These are phyloP conservation scores for Podila epicladia DNA, from an alignment of 192 early-diverging fungal species.

Conservation along the genomic window DNA sequence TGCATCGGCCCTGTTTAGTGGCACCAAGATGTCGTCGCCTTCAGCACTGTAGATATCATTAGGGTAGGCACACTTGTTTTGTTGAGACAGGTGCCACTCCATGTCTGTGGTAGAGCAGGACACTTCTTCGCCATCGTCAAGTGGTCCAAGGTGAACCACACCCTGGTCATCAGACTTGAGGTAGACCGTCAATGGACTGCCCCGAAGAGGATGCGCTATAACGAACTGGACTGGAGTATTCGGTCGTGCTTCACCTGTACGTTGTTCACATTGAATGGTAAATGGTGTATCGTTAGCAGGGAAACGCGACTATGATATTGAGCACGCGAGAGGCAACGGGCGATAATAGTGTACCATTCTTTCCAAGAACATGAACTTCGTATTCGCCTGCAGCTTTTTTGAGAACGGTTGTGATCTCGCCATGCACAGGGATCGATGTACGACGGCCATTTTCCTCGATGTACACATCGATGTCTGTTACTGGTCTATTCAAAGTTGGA, in stretches of 20 bases:
- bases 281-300: too few species aligned
- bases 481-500: slow-evolving; percentile 1
- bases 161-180: slow-evolving; percentile 52
- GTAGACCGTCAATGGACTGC: background rate
- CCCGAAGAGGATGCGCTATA: slow-evolving; percentile 31
- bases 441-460: slow-evolving; percentile 6
- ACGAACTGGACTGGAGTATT: slow-evolving; percentile 21
- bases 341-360: slow-evolving; percentile 34
- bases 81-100: slow-evolving; percentile 2
- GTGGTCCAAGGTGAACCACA: slow-evolving; percentile 39
- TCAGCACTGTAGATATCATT: slow-evolving; percentile 13
- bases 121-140: slow-evolving; percentile 15
- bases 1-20: background rate
- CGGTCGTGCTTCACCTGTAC: slow-evolving; percentile 44
- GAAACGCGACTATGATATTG: too few species aligned
- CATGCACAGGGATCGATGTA: slow-evolving; percentile 25
- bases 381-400: slow-evolving; percentile 21
- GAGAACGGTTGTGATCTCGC: slow-evolving; percentile 29
- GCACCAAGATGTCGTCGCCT: slow-evolving; percentile 20
- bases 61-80: slow-evolving; percentile 6
- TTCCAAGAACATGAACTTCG: slow-evolving; percentile 45
- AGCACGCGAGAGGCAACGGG: too few species aligned
- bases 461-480: background rate
- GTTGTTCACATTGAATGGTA: background rate
- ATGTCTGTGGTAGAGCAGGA: background rate